A percentile compares a stretch with the other conserved stretches of the same genome.
Evolutionary conservation across 208 protist species (phyloP).

Genomic region (Angomonas desouzai): DNA sequence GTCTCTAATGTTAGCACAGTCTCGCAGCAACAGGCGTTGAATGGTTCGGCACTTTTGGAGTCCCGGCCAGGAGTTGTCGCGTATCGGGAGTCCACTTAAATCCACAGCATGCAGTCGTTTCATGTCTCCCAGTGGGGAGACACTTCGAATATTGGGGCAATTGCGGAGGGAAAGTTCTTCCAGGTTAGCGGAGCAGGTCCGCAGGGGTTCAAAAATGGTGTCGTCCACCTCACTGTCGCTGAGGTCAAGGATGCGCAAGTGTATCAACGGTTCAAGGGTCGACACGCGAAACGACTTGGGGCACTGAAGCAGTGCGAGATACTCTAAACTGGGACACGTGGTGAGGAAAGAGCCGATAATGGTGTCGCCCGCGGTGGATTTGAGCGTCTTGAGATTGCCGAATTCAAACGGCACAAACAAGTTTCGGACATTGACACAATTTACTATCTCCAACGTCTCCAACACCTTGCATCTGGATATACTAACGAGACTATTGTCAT

Average conservation of each 20-base stretch:
- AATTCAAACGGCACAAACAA: conserved; percentile 31
- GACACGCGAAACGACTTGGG: conserved; percentile 24
- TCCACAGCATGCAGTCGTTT: conserved; percentile 22
- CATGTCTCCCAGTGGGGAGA: conserved; percentile 17
- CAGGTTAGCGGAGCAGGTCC: conserved; percentile 13
- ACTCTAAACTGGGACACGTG: conserved; percentile 32
- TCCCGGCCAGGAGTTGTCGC: conserved; percentile 17
- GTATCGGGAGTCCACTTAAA: conserved; percentile 20
- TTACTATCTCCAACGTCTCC: conserved; percentile 34
- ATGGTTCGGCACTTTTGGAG: conserved; percentile 19
- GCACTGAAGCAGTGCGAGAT: conserved; percentile 25
- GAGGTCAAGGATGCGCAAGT: conserved; percentile 24
- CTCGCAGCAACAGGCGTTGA: conserved; percentile 21
- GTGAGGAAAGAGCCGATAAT: conserved; percentile 29
- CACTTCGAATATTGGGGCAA: conserved; percentile 18
- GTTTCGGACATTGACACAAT: conserved; percentile 33
- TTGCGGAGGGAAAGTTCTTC: conserved; percentile 23
- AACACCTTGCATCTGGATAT: conserved; percentile 33
- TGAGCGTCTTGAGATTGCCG: conserved; percentile 25
- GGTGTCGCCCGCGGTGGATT: conserved; percentile 25
- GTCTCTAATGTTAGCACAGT: conserved; percentile 20
- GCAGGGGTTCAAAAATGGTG: conserved; percentile 14
- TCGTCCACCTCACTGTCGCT: conserved; percentile 23
- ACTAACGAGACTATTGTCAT: conserved; percentile 39
- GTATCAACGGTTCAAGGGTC: conserved; percentile 16